These are phyloP conservation scores for Verticillium klebahnii DNA, from an alignment of 2,329 filamentous ascomycete species.

Conservation along the genomic window DNA sequence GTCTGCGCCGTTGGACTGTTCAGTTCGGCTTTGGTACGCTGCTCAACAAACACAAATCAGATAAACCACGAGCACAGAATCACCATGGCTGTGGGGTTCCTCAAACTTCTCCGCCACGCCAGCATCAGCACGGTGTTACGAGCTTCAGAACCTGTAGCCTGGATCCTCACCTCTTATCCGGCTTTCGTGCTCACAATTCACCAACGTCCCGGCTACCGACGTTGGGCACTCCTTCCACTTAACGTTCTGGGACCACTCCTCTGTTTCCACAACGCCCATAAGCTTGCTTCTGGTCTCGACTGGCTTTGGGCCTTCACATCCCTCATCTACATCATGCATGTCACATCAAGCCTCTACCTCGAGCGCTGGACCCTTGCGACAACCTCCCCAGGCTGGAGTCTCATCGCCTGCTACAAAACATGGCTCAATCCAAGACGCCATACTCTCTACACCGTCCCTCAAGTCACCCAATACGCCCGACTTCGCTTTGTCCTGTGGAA, in stretches of 20 bases:
- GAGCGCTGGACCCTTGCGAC: background rate
- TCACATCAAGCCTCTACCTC: slow-evolving; percentile 6
- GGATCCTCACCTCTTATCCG: background rate
- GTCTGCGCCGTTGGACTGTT: too few species aligned
- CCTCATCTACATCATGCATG: slow-evolving; percentile 7
- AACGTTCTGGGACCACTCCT: slow-evolving; percentile 2
- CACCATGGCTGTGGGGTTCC: background rate
- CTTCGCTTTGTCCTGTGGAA: background rate
- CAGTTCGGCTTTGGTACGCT: background rate
- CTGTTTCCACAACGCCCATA: background rate
- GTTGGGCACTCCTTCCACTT: slow-evolving; percentile 4
- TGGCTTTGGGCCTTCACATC: slow-evolving; percentile 8
- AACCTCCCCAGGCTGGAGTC: background rate
- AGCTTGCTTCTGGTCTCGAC: slow-evolving; percentile 1
- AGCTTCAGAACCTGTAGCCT: background rate
- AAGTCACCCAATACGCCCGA: background rate
- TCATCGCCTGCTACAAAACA: background rate
- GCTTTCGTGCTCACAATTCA: background rate
- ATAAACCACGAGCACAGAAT: background rate
- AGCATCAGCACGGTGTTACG: background rate
- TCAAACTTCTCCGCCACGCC: background rate
- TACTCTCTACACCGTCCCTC: background rate
- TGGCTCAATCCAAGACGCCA: slow-evolving; percentile 1
- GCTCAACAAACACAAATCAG: background rate
- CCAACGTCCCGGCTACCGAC: background rate